These are phyloP conservation scores for Quercus wislizeni DNA, from an alignment of 306 rosid genomes.

Conservation along the genomic window DNA sequence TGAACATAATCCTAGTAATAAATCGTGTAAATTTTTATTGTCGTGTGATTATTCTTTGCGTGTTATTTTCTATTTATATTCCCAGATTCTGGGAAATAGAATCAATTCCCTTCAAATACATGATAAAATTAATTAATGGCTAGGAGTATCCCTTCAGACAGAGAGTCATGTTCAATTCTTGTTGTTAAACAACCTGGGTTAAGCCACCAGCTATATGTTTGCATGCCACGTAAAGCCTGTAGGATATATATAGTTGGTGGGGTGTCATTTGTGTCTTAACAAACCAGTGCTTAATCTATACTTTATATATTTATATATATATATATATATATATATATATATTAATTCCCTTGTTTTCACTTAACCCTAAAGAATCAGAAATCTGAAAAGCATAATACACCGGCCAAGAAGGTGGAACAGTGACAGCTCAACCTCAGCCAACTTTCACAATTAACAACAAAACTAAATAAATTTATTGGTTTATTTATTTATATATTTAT, in stretches of 20 bases:
- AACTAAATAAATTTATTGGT: conserved; percentile 29
- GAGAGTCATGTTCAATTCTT: neutral
- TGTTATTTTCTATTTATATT: no score
- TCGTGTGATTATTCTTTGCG: no score
- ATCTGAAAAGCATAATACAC: conserved; percentile 31
- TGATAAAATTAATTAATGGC: neutral
- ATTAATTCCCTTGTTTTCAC: neutral
- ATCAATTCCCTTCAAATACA: no score
- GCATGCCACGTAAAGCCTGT: neutral
- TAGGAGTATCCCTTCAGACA: neutral
- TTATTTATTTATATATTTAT: conserved; percentile 9
- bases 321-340: neutral
- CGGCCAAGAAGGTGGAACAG: conserved; percentile 35
- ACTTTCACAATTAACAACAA: conserved; percentile 34
- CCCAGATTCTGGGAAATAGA: no score
- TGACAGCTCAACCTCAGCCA: conserved; percentile 61
- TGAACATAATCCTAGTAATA: no score
- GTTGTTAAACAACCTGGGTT: no score
- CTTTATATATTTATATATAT: neutral
- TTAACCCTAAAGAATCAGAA: neutral
- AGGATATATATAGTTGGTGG: neutral
- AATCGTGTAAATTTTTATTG: no score
- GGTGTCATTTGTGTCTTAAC: neutral
- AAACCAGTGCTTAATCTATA: no score
- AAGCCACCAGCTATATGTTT: neutral